Percentiles rank a stretch among this genome's conserved stretches.
These are phyloP conservation scores for Penicillium sp. DNA, from an alignment of 2,329 filamentous ascomycete species.

Conservation along the genomic window DNA sequence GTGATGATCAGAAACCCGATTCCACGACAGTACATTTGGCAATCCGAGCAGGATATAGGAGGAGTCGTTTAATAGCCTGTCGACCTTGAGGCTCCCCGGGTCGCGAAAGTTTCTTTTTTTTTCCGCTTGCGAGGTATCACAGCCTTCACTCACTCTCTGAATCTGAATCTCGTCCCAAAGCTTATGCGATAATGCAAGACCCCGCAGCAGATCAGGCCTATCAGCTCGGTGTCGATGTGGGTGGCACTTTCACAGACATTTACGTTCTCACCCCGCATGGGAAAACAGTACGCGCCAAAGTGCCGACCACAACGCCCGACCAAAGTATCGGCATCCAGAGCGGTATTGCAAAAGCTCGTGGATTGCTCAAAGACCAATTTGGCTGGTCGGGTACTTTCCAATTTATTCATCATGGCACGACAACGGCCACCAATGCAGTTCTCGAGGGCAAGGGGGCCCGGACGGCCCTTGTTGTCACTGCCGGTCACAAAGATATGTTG, in stretches of 20 bases:
- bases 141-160: no score
- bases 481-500: conserved; percentile 52
- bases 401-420: conserved; percentile 53
- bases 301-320: conserved; percentile 47
- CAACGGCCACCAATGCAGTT: conserved; percentile 52
- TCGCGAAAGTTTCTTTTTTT: no score
- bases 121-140: no score
- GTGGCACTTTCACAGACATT: conserved; percentile 51
- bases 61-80: no score
- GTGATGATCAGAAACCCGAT: no score
- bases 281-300: conserved; percentile 47
- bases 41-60: no score
- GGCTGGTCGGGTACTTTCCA: conserved; percentile 48
- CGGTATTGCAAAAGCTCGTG: conserved; percentile 46
- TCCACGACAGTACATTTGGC: no score
- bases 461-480: conserved; percentile 49
- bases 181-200: neutral
- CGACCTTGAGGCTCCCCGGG: no score
- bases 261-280: conserved; percentile 49
- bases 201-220: conserved; percentile 12
- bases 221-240: conserved; percentile 30
- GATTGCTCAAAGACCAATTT: conserved; percentile 40
- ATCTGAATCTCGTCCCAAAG: no score
- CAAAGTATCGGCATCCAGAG: conserved; percentile 51
- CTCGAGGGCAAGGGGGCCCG: conserved; percentile 52